Evolutionary conservation across 2,329 filamentous ascomycete genomes (phyloP).

Genomic region (Mycosphaerelloides madeirae): DNA sequence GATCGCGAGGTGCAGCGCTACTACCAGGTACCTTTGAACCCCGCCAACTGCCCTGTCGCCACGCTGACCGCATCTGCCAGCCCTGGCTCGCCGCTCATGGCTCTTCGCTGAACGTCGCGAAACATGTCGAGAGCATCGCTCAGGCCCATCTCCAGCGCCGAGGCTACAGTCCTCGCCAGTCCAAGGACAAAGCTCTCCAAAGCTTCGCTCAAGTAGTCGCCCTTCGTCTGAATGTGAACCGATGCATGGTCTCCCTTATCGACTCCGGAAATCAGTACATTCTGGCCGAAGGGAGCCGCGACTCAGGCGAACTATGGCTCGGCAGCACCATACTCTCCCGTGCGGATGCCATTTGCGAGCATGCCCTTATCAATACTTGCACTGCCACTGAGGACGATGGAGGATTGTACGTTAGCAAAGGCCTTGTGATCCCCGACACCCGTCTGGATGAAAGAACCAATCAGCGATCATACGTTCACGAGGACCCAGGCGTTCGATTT

Average conservation of each 20-base stretch:
- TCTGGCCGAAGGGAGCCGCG: conserved; percentile 45
- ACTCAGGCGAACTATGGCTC: conserved; percentile 28
- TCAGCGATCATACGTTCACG: conserved; percentile 24
- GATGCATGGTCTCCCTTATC: conserved; percentile 42
- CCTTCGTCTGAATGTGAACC: conserved; percentile 33
- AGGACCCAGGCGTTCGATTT: conserved; percentile 36
- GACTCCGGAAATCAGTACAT: conserved; percentile 48
- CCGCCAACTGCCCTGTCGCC: background rate
- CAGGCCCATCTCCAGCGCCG: conserved; percentile 18
- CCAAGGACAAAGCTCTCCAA: conserved; percentile 36
- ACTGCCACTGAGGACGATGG: conserved; percentile 16
- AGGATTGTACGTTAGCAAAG: conserved; percentile 10
- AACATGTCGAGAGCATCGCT: conserved; percentile 23
- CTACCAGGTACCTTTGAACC: conserved; percentile 9
- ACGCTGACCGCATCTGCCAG: conserved; percentile 3
- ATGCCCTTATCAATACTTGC: conserved; percentile 20
- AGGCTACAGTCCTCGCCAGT: conserved; percentile 20
- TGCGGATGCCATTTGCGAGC: conserved; percentile 32
- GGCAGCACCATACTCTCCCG: conserved; percentile 35
- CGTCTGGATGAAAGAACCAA: conserved; percentile 32
- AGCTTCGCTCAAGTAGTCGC: conserved; percentile 43
- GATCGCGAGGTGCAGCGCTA: conserved; percentile 13
- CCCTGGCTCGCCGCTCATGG: conserved; percentile 25
- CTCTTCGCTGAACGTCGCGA: conserved; percentile 22
- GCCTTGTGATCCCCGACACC: conserved; percentile 27